Conservation (phyloP, 768 basidiomycete species). For the Boletellus emodensis region DNA sequence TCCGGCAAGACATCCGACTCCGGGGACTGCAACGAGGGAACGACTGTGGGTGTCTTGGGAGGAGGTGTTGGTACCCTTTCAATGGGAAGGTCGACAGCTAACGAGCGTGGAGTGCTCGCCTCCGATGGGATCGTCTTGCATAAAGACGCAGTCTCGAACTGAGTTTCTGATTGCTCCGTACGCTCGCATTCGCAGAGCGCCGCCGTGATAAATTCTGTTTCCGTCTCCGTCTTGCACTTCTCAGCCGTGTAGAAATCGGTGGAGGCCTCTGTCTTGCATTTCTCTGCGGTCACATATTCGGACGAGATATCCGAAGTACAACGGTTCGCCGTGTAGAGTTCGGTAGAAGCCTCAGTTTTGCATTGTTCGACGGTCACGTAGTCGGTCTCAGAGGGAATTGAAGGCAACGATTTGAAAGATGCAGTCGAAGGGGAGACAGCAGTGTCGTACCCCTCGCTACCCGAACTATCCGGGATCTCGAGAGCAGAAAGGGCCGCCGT, state of each 20-base stretch:
- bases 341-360: conserved; percentile 39
- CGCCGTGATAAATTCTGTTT: conserved; percentile 47
- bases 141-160: conserved; percentile 48
- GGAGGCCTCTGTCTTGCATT: conserved; percentile 40
- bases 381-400: conserved; percentile 54
- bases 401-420: conserved; percentile 56
- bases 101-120: conserved; percentile 33
- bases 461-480: conserved; percentile 34
- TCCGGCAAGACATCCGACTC: conserved; percentile 21
- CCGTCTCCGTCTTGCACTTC: conserved; percentile 28
- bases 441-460: conserved; percentile 50
- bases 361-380: conserved; percentile 42
- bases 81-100: conserved; percentile 31
- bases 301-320: conserved; percentile 41
- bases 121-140: conserved; percentile 37
- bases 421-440: conserved; percentile 41
- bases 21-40: conserved; percentile 25
- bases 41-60: conserved; percentile 24
- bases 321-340: conserved; percentile 47
- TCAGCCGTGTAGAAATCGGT: conserved; percentile 48
- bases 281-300: conserved; percentile 49
- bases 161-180: conserved; percentile 40
- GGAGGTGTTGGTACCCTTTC: conserved; percentile 23
- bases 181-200: conserved; percentile 35
- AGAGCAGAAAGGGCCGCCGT: conserved; percentile 25